These are phyloP conservation scores for Handroanthus guayacan DNA, from an alignment of 257 asterid species.

Conservation along the genomic window DNA sequence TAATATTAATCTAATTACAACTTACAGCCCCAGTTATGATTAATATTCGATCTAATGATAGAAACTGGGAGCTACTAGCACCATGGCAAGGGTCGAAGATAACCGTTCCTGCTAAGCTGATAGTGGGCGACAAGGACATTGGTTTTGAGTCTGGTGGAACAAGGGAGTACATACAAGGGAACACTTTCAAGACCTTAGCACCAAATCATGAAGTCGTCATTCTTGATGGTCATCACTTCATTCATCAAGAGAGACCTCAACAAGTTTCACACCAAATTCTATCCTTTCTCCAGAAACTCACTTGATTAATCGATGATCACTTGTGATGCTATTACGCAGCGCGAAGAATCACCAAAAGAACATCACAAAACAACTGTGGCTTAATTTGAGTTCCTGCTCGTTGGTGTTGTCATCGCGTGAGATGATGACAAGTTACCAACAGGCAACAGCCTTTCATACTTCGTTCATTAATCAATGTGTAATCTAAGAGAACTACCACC, in stretches of 20 bases:
- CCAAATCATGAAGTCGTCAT: conserved; percentile 53
- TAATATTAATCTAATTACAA: background rate
- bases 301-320: conserved; percentile 7
- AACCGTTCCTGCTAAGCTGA: conserved; percentile 53
- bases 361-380: too few relatives aligned
- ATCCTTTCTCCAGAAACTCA: conserved; percentile 42
- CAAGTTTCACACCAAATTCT: conserved; percentile 51
- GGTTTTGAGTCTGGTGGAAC: conserved; percentile 52
- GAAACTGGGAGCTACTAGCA: conserved; percentile 62
- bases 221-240: conserved; percentile 56
- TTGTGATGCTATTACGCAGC: background rate
- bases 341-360: background rate
- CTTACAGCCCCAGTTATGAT: background rate
- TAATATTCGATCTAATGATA: conserved; percentile 18
- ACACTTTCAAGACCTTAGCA: conserved; percentile 45
- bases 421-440: background rate
- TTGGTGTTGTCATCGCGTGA: background rate
- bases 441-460: background rate
- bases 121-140: conserved; percentile 52
- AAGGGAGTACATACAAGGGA: conserved; percentile 48
- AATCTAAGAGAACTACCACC: too few relatives aligned
- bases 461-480: background rate
- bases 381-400: background rate
- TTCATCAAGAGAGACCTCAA: conserved; percentile 46
- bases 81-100: conserved; percentile 61